Evolutionary conservation across 2,329 filamentous ascomycete species (phyloP).

Genomic region (Calonectria henricotiae): DNA sequence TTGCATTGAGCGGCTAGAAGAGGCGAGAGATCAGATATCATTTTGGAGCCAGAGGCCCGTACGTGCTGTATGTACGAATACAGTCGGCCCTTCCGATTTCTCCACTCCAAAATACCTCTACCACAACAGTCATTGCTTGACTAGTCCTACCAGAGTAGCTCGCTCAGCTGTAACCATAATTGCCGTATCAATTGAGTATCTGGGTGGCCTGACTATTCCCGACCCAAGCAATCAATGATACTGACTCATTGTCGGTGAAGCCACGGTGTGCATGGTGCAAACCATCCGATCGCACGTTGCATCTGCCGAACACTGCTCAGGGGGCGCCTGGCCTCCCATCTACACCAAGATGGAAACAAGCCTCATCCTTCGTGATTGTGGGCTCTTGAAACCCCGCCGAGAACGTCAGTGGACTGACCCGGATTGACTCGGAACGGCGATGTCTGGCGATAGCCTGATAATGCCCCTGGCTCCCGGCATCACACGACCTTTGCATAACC

Average conservation of each 20-base stretch:
- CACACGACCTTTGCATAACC: slow-evolving; percentile 45
- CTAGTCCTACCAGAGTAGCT: neutral
- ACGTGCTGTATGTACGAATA: neutral
- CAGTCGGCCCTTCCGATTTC: slow-evolving; percentile 13
- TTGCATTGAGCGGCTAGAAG: slow-evolving; percentile 8
- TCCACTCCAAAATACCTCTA: neutral
- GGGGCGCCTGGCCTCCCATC: slow-evolving; percentile 16
- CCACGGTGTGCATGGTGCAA: slow-evolving; percentile 33
- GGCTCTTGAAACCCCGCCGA: slow-evolving; percentile 16
- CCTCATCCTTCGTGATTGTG: slow-evolving; percentile 11
- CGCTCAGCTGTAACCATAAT: slow-evolving; percentile 6
- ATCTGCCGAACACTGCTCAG: slow-evolving; percentile 31
- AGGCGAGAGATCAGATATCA: slow-evolving; percentile 6
- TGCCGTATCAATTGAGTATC: neutral
- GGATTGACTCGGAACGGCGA: slow-evolving; percentile 38
- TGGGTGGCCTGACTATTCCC: slow-evolving; percentile 22
- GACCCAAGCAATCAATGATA: neutral
- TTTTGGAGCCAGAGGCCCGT: neutral
- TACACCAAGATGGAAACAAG: slow-evolving; percentile 28
- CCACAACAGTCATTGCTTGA: slow-evolving; percentile 1
- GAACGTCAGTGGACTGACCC: slow-evolving; percentile 36
- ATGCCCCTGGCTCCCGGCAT: slow-evolving; percentile 46
- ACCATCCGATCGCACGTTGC: slow-evolving; percentile 25
- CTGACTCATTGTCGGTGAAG: slow-evolving; percentile 39
- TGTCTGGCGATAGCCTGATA: slow-evolving; percentile 34